Evolutionary conservation across 2,329 filamentous ascomycete genomes (phyloP), one percentile per base, ranked within the genome.

Genomic region (Venturia pyrina): DNA sequence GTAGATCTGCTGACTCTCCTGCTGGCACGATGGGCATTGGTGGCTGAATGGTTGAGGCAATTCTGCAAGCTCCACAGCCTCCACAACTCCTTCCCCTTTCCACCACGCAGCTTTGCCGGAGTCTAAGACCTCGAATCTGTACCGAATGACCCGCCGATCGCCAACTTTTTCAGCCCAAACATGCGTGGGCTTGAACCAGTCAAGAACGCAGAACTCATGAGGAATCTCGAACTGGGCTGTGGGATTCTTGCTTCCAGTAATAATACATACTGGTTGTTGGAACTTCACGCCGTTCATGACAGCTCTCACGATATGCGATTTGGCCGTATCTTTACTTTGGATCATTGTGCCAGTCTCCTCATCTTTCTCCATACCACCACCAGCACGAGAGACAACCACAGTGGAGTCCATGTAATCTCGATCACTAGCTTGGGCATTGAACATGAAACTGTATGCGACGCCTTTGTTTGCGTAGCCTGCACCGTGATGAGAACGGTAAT

Each of bases 131-230:
- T 92, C 86, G 3, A 91, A 81, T 0, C 88, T 83, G 34, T 88
- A 80, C 68, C 85, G 86, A 69, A 83, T 81, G 0, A 80, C 78
- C 0, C 73, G 75, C 6, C 73, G 78, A 0, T 78, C 73, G 0
- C 75, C 68, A 5, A 77, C 77, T 67, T 79, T 81, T 70, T 93
- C 89, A 13, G 76, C 78, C 89, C 89, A 93, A 0, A 91, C 78
- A 62, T 88, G 78, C 0, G 87, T 89, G 15, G 89, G 78, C 62
- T 86, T 84, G 72, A 90, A 92, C 73, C 81, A 86, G n/a, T 80
- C 87, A 53, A 92, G 78, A 0, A 91, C 85, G 65, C 83, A 86
- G 70, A 87, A 91, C 0, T 81, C 76, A 66, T 87, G 79, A 0
- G 83, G 82, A 8, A 87, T 76, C 34, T 78, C 76, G 1, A 79